Base-by-base conservation (phyloP, 2,329 filamentous ascomycete genomes). In the Macrophomina tecta region DNA sequence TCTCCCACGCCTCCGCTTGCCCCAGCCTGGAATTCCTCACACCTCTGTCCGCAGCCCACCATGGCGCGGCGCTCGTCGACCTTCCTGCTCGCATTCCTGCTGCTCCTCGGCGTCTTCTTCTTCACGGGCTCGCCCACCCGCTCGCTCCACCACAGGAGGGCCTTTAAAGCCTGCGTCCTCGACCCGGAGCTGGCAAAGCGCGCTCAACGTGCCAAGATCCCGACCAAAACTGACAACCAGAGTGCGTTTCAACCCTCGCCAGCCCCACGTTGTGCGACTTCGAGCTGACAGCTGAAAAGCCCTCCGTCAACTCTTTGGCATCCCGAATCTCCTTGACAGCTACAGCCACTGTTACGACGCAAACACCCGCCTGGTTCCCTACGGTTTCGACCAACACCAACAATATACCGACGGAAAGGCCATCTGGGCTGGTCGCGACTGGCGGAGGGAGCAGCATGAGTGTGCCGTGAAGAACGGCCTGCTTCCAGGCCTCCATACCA, bases 381-480 rank as follows among this genome's bases (percentile, higher is more conserved):
- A 67, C 49, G 65, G 65, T 38, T 67, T 53, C 32, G 28, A 49
- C 46, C 40, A 16, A 11, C 11, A 61, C 28, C 28, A 61, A 9
- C 30, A 32, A 23, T 53, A 32, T 9, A 46, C 23, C 18, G 45
- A 56, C 4, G 46, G 23, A 3, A 38, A 60, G 16, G 28, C 18
- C 11, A 14, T 66, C 8, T 67, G 65, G 65, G 45, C 23, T 5
- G 40, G 46, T 30, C 56, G 56, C 32, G 84, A 87, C 69, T 95
- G 92, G 92, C 89, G 89, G 11, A 79, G 84, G 34, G 80, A 94
- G n/a, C 91, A 94, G 74, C 81, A 87, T 61, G 79, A 85, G 30
- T 95, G 92, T 73, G 76, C 89, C 1, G 78, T 85, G 69, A 84
- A 82, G 70, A 96, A 96, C 77, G 82, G 85, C 66, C 40, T 67